Conservation (phyloP, 768 basidiomycete genomes). For the Lactarius hatsudake region DNA sequence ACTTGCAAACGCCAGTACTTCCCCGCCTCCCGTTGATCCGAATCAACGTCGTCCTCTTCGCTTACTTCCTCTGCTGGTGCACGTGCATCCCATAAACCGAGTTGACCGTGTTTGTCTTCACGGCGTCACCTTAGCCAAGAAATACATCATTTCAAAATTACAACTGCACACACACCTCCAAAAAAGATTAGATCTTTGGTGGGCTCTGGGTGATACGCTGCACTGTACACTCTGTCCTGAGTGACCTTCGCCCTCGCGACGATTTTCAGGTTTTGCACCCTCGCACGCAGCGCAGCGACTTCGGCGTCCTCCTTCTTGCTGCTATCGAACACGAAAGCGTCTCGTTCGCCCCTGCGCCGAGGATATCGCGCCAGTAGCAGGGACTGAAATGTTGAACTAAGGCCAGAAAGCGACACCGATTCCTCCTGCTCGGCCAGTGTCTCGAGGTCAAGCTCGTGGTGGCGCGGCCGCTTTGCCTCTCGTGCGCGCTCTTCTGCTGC, state of each 20-base stretch:
- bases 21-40: slow-evolving; percentile 55
- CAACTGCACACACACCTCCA: slow-evolving; percentile 50
- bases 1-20: slow-evolving; percentile 76
- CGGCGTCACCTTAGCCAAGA: not conserved
- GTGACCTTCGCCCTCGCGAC: slow-evolving; percentile 80
- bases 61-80: slow-evolving; percentile 61
- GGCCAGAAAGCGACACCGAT: slow-evolving; percentile 39
- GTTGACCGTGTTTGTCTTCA: slow-evolving; percentile 75
- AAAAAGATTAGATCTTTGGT: slow-evolving; percentile 85
- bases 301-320: slow-evolving; percentile 47
- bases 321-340: slow-evolving; percentile 49
- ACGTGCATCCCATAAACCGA: slow-evolving; percentile 85
- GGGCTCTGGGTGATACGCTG: slow-evolving; percentile 76
- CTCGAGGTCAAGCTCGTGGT: slow-evolving; percentile 59
- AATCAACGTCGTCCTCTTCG: slow-evolving; percentile 58
- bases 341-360: slow-evolving; percentile 44
- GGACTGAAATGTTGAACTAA: slow-evolving; percentile 46
- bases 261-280: slow-evolving; percentile 56
- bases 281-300: slow-evolving; percentile 53
- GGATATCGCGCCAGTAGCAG: slow-evolving; percentile 39
- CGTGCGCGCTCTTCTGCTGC: slow-evolving; percentile 61
- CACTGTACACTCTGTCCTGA: slow-evolving; percentile 68
- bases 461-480: slow-evolving; percentile 64
- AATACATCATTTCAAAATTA: slow-evolving; percentile 1
- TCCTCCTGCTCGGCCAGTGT: slow-evolving; percentile 48